A percentile compares a stretch with the other conserved stretches of the same genome.
phyloP scores from a whole-genome alignment of 176 grass and related monocot genomes.

The Triticum urartu region DNA sequence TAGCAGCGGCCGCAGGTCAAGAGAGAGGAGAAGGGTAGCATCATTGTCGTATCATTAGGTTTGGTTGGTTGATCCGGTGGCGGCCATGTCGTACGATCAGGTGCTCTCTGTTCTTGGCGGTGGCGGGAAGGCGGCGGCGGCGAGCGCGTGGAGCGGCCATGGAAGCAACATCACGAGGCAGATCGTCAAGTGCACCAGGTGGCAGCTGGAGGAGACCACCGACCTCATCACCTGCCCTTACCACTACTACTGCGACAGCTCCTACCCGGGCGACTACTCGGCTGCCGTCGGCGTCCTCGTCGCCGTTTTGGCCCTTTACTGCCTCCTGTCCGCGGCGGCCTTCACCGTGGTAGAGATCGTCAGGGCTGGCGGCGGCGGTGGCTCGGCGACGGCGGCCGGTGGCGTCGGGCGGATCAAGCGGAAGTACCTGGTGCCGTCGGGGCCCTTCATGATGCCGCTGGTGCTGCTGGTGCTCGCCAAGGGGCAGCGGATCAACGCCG shows the following conservation, averaged over 20 bases:
- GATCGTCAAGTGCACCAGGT: slow-evolving; percentile 77
- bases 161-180: slow-evolving; percentile 39
- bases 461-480: slow-evolving; percentile 56
- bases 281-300: slow-evolving; percentile 40
- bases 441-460: slow-evolving; percentile 57
- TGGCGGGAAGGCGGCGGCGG: slow-evolving; percentile 39
- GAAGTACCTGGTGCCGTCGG: slow-evolving; percentile 62
- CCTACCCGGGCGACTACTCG: slow-evolving; percentile 53
- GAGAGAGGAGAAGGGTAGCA: background rate
- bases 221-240: slow-evolving; percentile 67
- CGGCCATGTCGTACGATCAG: slow-evolving; percentile 19
- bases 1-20: background rate
- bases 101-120: slow-evolving; percentile 1
- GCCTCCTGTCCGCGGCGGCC: slow-evolving; percentile 41
- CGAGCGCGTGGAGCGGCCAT: slow-evolving; percentile 35
- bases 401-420: slow-evolving; percentile 27
- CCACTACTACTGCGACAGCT: slow-evolving; percentile 80
- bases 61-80: background rate
- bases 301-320: slow-evolving; percentile 43
- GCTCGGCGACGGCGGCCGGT: background rate
- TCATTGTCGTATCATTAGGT: slow-evolving; percentile 1
- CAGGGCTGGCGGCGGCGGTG: background rate
- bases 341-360: slow-evolving; percentile 49
- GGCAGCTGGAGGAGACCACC: slow-evolving; percentile 71
- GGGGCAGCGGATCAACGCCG: slow-evolving; percentile 62